Conservation (phyloP, 371 early-diverging fungal species). For the Lichtheimia corymbifera region DNA sequence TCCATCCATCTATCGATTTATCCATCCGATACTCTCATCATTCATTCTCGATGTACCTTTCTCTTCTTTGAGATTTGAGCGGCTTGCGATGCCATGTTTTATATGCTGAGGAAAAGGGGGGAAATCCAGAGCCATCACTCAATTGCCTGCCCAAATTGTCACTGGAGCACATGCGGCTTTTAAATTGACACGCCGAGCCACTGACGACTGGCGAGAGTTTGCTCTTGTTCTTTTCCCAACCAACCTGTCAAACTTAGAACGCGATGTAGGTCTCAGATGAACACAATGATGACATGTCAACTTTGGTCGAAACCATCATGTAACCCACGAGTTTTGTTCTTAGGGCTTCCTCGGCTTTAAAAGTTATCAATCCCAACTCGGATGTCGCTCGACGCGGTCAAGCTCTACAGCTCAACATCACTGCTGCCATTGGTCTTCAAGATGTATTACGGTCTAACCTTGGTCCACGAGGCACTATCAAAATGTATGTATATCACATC, state of each 20-base stretch:
- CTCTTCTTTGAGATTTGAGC: constrained; percentile 75
- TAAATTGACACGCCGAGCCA: too few species aligned
- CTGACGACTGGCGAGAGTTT: too few species aligned
- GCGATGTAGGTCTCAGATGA: too few species aligned
- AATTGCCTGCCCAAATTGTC: too few species aligned
- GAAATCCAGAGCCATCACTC: neutral
- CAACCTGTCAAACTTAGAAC: too few species aligned
- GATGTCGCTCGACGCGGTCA: constrained; percentile 99
- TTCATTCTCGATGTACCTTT: constrained; percentile 52
- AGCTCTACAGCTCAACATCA: constrained; percentile 96
- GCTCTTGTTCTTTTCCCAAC: too few species aligned
- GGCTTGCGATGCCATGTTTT: constrained; percentile 27
- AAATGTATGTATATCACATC: constrained; percentile 77
- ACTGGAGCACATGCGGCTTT: too few species aligned
- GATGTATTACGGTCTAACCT: constrained; percentile 96
- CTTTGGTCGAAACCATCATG: too few species aligned
- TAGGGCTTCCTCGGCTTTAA: constrained; percentile 73
- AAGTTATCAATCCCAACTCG: constrained; percentile 95
- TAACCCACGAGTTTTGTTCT: neutral
- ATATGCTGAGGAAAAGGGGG: neutral
- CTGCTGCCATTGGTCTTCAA: constrained; percentile 94
- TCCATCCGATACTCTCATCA: constrained; percentile 37
- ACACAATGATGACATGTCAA: too few species aligned
- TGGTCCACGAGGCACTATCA: constrained; percentile 99
- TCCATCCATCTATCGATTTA: constrained; percentile 18